Percentiles rank a stretch among this genome's conserved stretches.
phyloP scores from a whole-genome alignment of 2,329 filamentous ascomycete genomes.

The Dothideomycetes sp. region DNA sequence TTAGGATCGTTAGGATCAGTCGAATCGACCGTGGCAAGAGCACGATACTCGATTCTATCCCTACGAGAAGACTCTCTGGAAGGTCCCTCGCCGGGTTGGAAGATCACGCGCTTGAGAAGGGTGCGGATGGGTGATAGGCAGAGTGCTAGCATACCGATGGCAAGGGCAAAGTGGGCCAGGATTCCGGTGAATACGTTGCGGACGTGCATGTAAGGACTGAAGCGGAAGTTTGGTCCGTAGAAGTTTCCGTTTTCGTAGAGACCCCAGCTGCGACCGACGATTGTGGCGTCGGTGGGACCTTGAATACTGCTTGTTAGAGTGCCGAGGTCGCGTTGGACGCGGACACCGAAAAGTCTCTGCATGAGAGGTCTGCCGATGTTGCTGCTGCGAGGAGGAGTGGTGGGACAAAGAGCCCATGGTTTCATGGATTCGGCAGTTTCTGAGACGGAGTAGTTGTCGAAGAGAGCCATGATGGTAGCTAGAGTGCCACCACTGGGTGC shows the following conservation, averaged over 20 bases:
- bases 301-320: constrained; percentile 46
- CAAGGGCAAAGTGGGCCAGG: constrained; percentile 40
- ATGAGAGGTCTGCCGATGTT: constrained; percentile 26
- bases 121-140: constrained; percentile 45
- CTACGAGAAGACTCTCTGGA: constrained; percentile 4
- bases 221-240: constrained; percentile 51
- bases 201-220: constrained; percentile 47
- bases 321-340: constrained; percentile 48
- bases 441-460: constrained; percentile 35
- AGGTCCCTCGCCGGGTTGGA: constrained; percentile 41
- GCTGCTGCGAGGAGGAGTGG: constrained; percentile 27
- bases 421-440: constrained; percentile 39
- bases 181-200: constrained; percentile 40
- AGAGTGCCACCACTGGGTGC: constrained; percentile 51
- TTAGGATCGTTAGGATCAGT: constrained; percentile 35
- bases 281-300: constrained; percentile 44
- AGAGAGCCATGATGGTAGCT: constrained; percentile 53
- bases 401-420: constrained; percentile 43
- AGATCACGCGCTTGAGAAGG: constrained; percentile 38
- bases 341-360: constrained; percentile 42
- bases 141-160: constrained; percentile 38
- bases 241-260: constrained; percentile 42
- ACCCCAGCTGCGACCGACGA: constrained; percentile 52
- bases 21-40: constrained; percentile 53
- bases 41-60: constrained; percentile 48